A percentile compares a stretch with the other conserved stretches of the same genome.
phyloP scores from a whole-genome alignment of 495 filamentous ascomycete genomes.

The Hyaloscypha finlandica region DNA sequence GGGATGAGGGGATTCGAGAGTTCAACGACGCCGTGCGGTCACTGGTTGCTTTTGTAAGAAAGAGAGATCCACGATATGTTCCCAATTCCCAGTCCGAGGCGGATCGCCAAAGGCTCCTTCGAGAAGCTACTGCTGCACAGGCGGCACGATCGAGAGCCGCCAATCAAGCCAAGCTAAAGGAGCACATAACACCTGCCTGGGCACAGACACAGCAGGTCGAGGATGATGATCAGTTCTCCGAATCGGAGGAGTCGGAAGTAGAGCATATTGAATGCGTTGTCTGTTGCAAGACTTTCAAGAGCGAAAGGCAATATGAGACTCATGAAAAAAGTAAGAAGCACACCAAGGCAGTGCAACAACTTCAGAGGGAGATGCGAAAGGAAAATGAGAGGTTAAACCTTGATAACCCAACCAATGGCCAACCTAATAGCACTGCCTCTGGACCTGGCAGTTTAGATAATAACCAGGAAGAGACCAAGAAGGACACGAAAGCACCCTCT shows the following conservation, averaged over 20 bases:
- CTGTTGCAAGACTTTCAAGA: slow-evolving; percentile 92
- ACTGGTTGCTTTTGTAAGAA: slow-evolving; percentile 87
- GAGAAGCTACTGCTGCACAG: slow-evolving; percentile 79
- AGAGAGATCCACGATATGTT: slow-evolving; percentile 84
- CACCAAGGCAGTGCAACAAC: slow-evolving; percentile 74
- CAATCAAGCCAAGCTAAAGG: slow-evolving; percentile 48
- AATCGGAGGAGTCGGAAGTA: slow-evolving; percentile 61
- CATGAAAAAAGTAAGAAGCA: slow-evolving; percentile 98
- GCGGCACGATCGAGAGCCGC: slow-evolving; percentile 80
- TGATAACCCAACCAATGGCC: slow-evolving; percentile 27
- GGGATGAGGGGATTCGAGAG: slow-evolving; percentile 79
- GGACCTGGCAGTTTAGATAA: slow-evolving; percentile 11
- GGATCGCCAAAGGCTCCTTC: slow-evolving; percentile 76
- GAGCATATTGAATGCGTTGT: slow-evolving; percentile 82
- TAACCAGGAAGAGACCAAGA: not conserved
- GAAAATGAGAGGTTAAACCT: slow-evolving; percentile 67
- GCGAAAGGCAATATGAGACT: slow-evolving; percentile 85
- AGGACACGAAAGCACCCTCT: not conserved
- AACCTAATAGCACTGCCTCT: slow-evolving; percentile 1
- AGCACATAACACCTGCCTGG: slow-evolving; percentile 77
- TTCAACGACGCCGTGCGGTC: slow-evolving; percentile 92
- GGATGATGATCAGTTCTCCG: slow-evolving; percentile 30
- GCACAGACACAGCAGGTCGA: slow-evolving; percentile 48
- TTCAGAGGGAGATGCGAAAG: slow-evolving; percentile 79
- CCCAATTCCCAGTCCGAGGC: slow-evolving; percentile 69